These are phyloP conservation scores for Helotiales sp. DNA, from an alignment of 2,329 filamentous ascomycete species.

Conservation along the genomic window DNA sequence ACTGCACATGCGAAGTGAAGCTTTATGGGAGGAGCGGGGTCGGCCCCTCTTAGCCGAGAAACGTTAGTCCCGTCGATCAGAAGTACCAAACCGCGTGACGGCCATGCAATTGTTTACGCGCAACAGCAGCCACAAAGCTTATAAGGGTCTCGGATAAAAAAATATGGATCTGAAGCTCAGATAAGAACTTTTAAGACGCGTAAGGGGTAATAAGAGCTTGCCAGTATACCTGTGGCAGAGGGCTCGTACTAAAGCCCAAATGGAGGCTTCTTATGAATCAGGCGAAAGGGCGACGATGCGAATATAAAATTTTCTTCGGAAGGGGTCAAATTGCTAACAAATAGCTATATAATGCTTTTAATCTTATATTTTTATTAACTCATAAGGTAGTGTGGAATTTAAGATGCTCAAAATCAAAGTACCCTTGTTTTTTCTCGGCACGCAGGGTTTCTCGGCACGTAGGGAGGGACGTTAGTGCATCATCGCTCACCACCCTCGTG, in stretches of 20 bases:
- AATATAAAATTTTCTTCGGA: slow-evolving; percentile 15
- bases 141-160: slow-evolving; percentile 5
- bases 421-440: slow-evolving; percentile 18
- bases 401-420: slow-evolving; percentile 19
- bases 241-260: slow-evolving; percentile 10
- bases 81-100: slow-evolving; percentile 9
- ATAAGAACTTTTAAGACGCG: slow-evolving; percentile 8
- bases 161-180: slow-evolving; percentile 5
- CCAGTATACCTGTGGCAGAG: slow-evolving; percentile 11
- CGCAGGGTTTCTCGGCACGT: too few species aligned
- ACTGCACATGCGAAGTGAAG: neutral
- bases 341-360: slow-evolving; percentile 12
- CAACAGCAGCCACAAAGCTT: slow-evolving; percentile 11
- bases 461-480: too few species aligned
- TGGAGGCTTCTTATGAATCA: slow-evolving; percentile 15
- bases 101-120: slow-evolving; percentile 4
- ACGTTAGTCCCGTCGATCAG: slow-evolving; percentile 11
- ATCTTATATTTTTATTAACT: slow-evolving; percentile 10
- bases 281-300: slow-evolving; percentile 16
- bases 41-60: slow-evolving; percentile 1
- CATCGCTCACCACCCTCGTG: too few species aligned
- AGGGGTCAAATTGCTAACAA: slow-evolving; percentile 14
- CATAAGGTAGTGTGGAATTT: slow-evolving; percentile 12
- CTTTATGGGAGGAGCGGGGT: slow-evolving; percentile 7
- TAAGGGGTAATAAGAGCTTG: slow-evolving; percentile 17